Base-by-base conservation (phyloP, 306 rosid genomes). In the Bauhinia variegata region DNA sequence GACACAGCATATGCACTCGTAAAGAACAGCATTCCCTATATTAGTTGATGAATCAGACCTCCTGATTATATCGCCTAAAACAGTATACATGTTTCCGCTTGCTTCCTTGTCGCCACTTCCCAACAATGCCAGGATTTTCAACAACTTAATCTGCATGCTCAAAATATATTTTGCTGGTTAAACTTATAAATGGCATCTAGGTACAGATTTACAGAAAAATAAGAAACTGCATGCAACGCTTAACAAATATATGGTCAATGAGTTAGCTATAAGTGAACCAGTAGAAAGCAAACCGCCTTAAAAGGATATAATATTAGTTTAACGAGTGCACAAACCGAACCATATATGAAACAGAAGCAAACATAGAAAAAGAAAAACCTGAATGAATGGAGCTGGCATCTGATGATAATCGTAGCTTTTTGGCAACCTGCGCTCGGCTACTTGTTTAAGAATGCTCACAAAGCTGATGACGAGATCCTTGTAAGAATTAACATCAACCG, bases 11-110 rank as follows among this genome's bases (percentile, higher is more conserved):
- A 95, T 80, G 60, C 91, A 78, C 76, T 91, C 91, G 13, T 95
- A 95, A 19, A 95, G 92, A 42, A 95, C 77, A 5, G 99, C 99
- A 72, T 95, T 95, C 76, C 97, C 99, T 30, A 95, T 95, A 79
- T 95, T 95, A 36, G 85, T 88, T 0, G 80, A 30, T 0, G 97
- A 76, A 62, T 90, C 99, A 6, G 92, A 63, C 86, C 74, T 90
- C 91, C 78, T 84, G 72, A 95, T 86, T 70, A 95, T 83, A 67
- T 90, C 99, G 0, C 91, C 87, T 0, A 95, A 71, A 56, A 95
- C 99, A 0, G 80, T 86, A 75, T 95, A 90, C 99, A 91, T 90
- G 63, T 61, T 78, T 75, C 85, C 99, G 32, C 99, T 90, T 15
- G 97, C 89, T 53, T 79, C 87, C 90, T 86, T 93, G 73, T 93